Evolutionary conservation across 768 basidiomycete species (phyloP).

Genomic region (Astraeus odoratus): DNA sequence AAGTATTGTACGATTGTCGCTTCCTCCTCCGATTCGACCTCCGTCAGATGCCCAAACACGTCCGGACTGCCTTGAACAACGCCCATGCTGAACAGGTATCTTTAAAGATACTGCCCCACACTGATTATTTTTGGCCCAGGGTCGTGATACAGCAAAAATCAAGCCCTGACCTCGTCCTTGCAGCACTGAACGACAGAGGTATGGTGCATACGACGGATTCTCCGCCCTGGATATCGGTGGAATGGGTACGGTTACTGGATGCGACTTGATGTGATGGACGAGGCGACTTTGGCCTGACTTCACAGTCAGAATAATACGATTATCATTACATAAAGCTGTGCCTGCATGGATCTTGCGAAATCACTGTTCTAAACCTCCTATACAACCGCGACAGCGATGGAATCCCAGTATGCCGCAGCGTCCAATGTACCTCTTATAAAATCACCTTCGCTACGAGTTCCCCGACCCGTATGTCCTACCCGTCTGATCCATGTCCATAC

Average conservation of each 20-base stretch:
- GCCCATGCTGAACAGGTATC: constrained; percentile 17
- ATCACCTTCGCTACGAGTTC: constrained; percentile 84
- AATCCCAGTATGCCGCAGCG: constrained; percentile 75
- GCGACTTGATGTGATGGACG: constrained; percentile 9
- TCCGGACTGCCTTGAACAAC: constrained; percentile 26
- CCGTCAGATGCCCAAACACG: constrained; percentile 32
- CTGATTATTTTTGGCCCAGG: constrained; percentile 44
- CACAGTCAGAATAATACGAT: too few species aligned
- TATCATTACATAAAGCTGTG: too few species aligned
- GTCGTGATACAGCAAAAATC: constrained; percentile 27
- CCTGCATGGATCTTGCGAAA: too few species aligned
- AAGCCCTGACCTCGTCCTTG: constrained; percentile 17
- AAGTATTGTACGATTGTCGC: constrained; percentile 58
- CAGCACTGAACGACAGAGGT: constrained; percentile 10
- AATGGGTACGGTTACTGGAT: constrained; percentile 37
- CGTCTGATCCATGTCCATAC: not conserved
- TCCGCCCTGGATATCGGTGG: constrained; percentile 37
- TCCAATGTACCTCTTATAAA: constrained; percentile 82
- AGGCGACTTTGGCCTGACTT: too few species aligned
- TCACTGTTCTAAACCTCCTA: too few species aligned
- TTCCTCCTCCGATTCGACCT: constrained; percentile 49
- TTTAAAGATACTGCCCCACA: constrained; percentile 30
- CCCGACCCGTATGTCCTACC: constrained; percentile 52
- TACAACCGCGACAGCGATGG: too few species aligned
- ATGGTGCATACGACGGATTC: constrained; percentile 4